Base-by-base conservation (phyloP, 2,329 filamentous ascomycete species). In the Xylaria sp. region DNA sequence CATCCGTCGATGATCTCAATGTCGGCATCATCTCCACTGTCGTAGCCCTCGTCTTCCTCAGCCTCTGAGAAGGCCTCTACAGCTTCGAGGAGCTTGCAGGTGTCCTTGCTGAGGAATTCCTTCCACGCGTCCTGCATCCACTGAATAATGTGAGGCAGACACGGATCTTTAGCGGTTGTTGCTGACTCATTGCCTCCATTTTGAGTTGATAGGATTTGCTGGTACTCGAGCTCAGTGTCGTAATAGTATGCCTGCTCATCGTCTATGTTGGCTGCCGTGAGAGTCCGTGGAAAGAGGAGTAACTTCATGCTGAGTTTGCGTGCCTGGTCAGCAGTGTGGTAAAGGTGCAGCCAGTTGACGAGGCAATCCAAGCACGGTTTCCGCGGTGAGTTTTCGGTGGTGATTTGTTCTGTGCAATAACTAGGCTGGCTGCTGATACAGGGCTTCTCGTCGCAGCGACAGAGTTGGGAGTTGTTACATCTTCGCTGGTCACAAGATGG, bases 81-180 rank as follows among this genome's bases (percentile, higher is more conserved):
- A 7, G 29, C 43, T 1, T 26, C 37, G 16, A 38, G n/a, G n/a
- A n/a, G 34, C 9, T 52, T 44, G 19, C 50, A 50, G n/a, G 41
- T 47, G 6, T 57, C 55, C 13, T 34, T 29, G 1, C 44, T 38
- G 20, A 60, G 7, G 47, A 63, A 65, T 7, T 49, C 50, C 16
- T n/a, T 44, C 65, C 64, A 67, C 0, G 56, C 18, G 1, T 61
- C 52, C 6, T 9, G 39, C 40, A 66, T 55, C 48, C 51, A 53
- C 8, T 51, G 50, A n/a, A 65, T 44, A 0, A 60, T 5, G 6
- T 37, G 40, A 8, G 37, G 18, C n/a, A 57, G 40, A 40, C 50
- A 57, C 11, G 13, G 1, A 39, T 7, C 5, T 43, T 41, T 44
- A 0, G 16, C 2, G 4, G 20, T 9, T 13, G 24, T 24, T 8